Base-by-base conservation (phyloP, 2,329 filamentous ascomycete genomes). In the Alternaria ventricosa region DNA sequence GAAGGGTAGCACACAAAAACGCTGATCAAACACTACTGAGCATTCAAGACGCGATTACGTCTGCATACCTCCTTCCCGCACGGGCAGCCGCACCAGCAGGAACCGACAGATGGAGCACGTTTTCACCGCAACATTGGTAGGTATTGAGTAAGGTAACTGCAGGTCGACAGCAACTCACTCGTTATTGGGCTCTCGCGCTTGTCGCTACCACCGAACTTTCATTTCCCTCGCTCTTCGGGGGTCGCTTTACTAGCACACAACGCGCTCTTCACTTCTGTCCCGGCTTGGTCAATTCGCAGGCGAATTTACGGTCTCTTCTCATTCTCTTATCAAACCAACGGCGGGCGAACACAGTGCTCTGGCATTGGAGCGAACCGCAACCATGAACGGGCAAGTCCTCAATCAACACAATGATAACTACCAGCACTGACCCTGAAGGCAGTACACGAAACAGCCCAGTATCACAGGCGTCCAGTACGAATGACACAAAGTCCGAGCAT, bases 391-490 rank as follows among this genome's bases (percentile, higher is more conserved):
- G 64, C 53, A 12, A 57, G 59, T 61, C 25, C 30, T 41, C 18
- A 0, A 41, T 41, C 53, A 23, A 44, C 36, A 55, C 12, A 4
- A 44, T 23, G 30, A 6, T 1, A 53, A 53, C 30, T 9, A 51
- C 18, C 8, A 23, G 30, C 28, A 22, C 30, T 53, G 45, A 61
- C 23, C n/a, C 46, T 18, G 8, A 6, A 10, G 6, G n/a, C 25
- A 69, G 64, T 7, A 12, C 27, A 8, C 54, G 54, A n/a, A 22
- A n/a, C 47, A 54, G 23, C 7, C 49, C 50, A 30, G 62, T 20
- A 22, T 60, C 64, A 46, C 63, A 57, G 47, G 62, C 47, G 4
- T 63, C 60, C 6, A 65, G 49, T 51, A n/a, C 55, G 4, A 55
- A 57, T 12, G 49, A 41, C 23, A 33, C 49, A 53, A 44, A 47